Conservation (phyloP, 371 early-diverging fungal species). For the Gilbertella persicaria region DNA sequence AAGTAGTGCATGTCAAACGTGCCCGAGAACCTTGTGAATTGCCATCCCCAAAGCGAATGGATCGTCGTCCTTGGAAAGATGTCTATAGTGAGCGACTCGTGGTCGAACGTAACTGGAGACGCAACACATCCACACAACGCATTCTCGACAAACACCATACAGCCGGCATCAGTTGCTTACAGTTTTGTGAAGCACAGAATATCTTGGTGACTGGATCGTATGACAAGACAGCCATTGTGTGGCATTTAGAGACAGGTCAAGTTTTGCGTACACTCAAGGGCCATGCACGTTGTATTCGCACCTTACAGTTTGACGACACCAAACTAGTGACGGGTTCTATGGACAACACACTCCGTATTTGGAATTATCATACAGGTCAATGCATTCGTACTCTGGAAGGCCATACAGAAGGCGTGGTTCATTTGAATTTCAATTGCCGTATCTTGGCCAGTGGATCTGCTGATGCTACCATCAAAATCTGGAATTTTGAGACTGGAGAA, state of each 20-base stretch:
- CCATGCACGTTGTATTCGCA: slow-evolving; percentile 84
- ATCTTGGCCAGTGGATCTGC: slow-evolving; percentile 85
- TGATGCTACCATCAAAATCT: slow-evolving; percentile 88
- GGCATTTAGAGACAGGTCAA: slow-evolving; percentile 80
- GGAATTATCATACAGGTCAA: slow-evolving; percentile 93
- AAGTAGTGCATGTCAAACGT: slow-evolving; percentile 24
- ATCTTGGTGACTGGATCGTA: slow-evolving; percentile 81
- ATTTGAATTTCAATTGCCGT: slow-evolving; percentile 83
- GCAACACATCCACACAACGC: slow-evolving; percentile 54
- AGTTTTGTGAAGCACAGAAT: slow-evolving; percentile 75
- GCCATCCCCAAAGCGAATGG: slow-evolving; percentile 22
- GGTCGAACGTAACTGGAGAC: slow-evolving; percentile 85
- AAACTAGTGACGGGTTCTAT: slow-evolving; percentile 87
- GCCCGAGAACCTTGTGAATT: not conserved
- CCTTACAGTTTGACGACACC: slow-evolving; percentile 83
- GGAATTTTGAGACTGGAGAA: slow-evolving; percentile 86
- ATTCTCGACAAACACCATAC: slow-evolving; percentile 61
- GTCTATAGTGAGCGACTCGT: slow-evolving; percentile 81
- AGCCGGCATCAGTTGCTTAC: slow-evolving; percentile 79
- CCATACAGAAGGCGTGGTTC: slow-evolving; percentile 84
- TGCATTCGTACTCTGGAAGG: slow-evolving; percentile 84
- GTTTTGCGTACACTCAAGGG: slow-evolving; percentile 75
- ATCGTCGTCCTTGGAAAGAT: slow-evolving; percentile 74
- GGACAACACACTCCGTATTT: slow-evolving; percentile 94
- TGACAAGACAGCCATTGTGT: slow-evolving; percentile 81